Base-by-base conservation (phyloP, 139 green algal species). In the Desmodesmus armatus region DNA sequence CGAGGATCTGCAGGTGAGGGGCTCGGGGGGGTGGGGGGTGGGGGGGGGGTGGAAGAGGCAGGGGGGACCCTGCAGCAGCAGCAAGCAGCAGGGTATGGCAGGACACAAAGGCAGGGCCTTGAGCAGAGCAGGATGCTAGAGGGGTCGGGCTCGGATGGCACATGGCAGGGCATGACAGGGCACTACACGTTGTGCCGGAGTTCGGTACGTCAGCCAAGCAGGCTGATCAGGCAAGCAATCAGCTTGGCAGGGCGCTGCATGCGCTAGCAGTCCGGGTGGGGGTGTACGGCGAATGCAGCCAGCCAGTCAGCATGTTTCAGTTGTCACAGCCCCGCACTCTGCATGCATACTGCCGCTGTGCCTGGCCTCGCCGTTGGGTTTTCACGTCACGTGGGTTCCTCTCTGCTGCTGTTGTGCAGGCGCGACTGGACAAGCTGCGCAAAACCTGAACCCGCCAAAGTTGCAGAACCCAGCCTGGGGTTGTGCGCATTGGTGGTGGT, bases 341-440 rank as follows among this genome's bases (percentile, higher is more conserved):
- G 62, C 9, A 37, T 41, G n/a, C 17, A 9, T 17, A 72, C 29
- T 21, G 47, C 47, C 47, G 9, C 13, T 55, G 13, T 21, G 47
- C 47, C 47, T 55, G 47, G 7, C 47, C 9, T 55, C 47, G 13
- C 47, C n/a, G 41, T 53, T 53, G 7, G 29, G 41, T 33, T 19
- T 53, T 33, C 33, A 6, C 63, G 37, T 9, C 47, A 55, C 9
- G 9, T 76, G 67, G 11, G 21, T 19, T 31, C 67, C 21, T 31
- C 5, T 51, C 21, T 78, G 71, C 17, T 62, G 15, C 3, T 62
- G 43, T 31, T 62, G 9, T 76, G 78, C 80, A 98, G 77, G 92
- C 91, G 5, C 88, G 95, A 5, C 89, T 98, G 53, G 91, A 98
- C 79, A 93, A 93, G 71, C 87, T 98, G 69, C 84, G 95, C 6